Evolutionary conservation across 345 rosid genomes (phyloP).

Genomic region (Populus ilicifolia): DNA sequence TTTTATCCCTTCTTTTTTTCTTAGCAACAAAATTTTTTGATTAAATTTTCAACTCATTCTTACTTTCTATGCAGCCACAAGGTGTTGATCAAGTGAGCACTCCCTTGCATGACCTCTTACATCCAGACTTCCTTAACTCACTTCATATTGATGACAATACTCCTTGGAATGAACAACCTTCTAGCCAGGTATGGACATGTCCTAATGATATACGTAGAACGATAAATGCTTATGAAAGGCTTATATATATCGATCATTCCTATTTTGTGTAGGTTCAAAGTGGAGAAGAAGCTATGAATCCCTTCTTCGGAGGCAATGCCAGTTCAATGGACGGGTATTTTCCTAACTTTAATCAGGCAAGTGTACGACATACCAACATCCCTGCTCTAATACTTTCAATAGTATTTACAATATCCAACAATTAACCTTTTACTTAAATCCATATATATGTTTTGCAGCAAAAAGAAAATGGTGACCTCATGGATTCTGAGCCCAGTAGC

Average conservation of each 20-base stretch:
- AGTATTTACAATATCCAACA: neutral
- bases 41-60: neutral
- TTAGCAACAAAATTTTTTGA: neutral
- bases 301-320: neutral
- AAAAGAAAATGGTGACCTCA: neutral
- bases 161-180: slow-evolving; percentile 9
- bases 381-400: too few relatives aligned
- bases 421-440: neutral
- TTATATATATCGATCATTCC: neutral
- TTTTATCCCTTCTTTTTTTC: neutral
- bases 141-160: neutral
- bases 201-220: neutral
- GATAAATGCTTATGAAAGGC: neutral
- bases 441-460: slow-evolving; percentile 3
- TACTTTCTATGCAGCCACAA: neutral
- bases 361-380: neutral
- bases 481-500: neutral
- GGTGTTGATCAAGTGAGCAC: neutral
- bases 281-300: neutral
- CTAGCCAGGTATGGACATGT: slow-evolving; percentile 21
- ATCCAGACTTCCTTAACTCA: slow-evolving; percentile 5
- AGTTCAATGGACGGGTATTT: neutral
- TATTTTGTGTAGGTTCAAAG: neutral
- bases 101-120: neutral
- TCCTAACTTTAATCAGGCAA: slow-evolving; percentile 14